Evolutionary conservation across 257 asterid species (phyloP).

Genomic region (Phtheirospermum japonicum): DNA sequence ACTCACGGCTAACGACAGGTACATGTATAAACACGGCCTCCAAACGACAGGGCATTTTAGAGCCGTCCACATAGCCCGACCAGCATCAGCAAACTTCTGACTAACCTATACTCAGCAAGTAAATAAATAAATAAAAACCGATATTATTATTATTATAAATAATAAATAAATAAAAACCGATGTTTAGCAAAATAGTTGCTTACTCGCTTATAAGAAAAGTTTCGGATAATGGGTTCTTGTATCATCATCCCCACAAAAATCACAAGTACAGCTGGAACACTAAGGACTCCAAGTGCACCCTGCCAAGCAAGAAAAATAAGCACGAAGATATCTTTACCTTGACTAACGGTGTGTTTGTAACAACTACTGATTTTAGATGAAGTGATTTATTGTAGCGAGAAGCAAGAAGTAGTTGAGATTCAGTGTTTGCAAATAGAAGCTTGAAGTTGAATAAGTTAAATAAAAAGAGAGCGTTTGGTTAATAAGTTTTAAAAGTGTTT

Average conservation of each 20-base stretch:
- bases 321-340: too few relatives aligned
- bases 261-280: conserved; percentile 54
- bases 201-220: conserved; percentile 46
- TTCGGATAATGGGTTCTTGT: conserved; percentile 44
- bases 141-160: too few relatives aligned
- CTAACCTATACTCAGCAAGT: conserved; percentile 56
- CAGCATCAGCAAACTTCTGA: conserved; percentile 64
- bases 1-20: conserved; percentile 72
- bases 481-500: background rate
- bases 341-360: background rate
- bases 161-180: background rate
- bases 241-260: conserved; percentile 53
- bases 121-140: background rate
- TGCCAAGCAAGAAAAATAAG: conserved; percentile 22
- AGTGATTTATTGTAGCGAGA: background rate
- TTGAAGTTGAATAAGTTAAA: background rate
- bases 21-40: conserved; percentile 94
- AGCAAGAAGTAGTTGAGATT: background rate
- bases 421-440: too few relatives aligned
- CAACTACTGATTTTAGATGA: background rate
- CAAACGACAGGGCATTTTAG: conserved; percentile 65
- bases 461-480: background rate
- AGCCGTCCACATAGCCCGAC: conserved; percentile 74
- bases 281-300: conserved; percentile 57
- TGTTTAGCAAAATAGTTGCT: conserved; percentile 28